Base-by-base conservation (phyloP, 2,329 filamentous ascomycete genomes). In the Aspergillus ruber region DNA sequence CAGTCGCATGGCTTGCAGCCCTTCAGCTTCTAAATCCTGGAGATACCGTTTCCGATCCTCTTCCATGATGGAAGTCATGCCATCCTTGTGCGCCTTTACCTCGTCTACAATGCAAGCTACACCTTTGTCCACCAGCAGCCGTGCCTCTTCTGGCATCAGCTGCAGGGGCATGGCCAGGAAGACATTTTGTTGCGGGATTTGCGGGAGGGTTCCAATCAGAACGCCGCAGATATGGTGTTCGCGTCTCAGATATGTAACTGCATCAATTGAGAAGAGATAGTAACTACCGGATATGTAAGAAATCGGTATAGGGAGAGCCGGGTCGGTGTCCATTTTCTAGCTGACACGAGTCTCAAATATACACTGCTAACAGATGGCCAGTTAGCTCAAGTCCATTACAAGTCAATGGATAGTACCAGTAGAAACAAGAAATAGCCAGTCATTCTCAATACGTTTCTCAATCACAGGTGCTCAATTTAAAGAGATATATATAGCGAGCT, bases 111-210 rank as follows among this genome's bases (percentile, higher is more conserved):
- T 77, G 68, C 85, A 88, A 38, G 83, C 91, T 57, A 83, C 80
- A 50, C 81, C 82, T 57, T 84, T 85, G 56, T 89, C 84, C 49
- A 95, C 83, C 23, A 98, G 78, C 46, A 93, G 72, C 54, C 83
- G 80, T 3, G 85, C 90, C 73, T 98, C 93, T 71, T 97, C 93
- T 1, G 88, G 85, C 74, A 93, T 88, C 40, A 98, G 76, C 73
- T 96, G 86, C 21, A 97, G 73, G 2, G 93, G 93, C 43, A 97
- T 73, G 41, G 90, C 88, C 49, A 91, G 80, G 65, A 97, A 97
- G 49, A 95, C 80, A 71, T 95, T 97, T 70, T 98, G 93, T 58
- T 94, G 91, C 5, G 90, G 90, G 48, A 89, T 85, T 69, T 97
- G 90, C 2, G 93, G 91, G 25, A 95, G 82, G 6, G 88, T 90